Conservation (phyloP, 495 filamentous ascomycete genomes). For the Penicillium robsamsonii region DNA sequence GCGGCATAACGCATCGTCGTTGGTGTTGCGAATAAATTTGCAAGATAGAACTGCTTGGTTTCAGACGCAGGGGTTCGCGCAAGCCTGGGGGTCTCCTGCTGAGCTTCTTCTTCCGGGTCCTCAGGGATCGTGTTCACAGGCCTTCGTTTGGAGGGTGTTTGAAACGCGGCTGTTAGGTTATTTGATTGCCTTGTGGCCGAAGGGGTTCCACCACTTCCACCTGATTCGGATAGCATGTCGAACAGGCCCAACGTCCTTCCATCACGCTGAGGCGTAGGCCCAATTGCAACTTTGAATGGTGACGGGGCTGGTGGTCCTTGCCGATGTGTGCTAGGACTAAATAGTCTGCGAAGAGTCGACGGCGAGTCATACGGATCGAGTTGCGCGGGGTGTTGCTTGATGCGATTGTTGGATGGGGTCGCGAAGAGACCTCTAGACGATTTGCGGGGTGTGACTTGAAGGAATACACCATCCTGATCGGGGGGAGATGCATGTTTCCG, state of each 20-base stretch:
- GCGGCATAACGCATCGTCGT: slow-evolving; percentile 47
- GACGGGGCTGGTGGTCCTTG: slow-evolving; percentile 34
- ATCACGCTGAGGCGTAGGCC: slow-evolving; percentile 89
- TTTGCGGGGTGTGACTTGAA: slow-evolving; percentile 33
- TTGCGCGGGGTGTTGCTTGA: slow-evolving; percentile 43
- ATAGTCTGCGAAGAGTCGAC: slow-evolving; percentile 55
- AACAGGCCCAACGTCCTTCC: slow-evolving; percentile 88
- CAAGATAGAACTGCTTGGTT: slow-evolving; percentile 59
- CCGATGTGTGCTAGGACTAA: slow-evolving; percentile 56
- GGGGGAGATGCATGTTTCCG: slow-evolving; percentile 40
- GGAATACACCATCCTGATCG: slow-evolving; percentile 21
- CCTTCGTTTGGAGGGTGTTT: slow-evolving; percentile 42
- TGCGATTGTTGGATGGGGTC: slow-evolving; percentile 48
- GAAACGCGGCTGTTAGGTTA: slow-evolving; percentile 31
- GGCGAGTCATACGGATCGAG: slow-evolving; percentile 59
- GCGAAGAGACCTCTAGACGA: slow-evolving; percentile 34
- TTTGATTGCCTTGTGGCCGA: slow-evolving; percentile 34
- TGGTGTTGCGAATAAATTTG: slow-evolving; percentile 64
- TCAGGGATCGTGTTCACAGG: slow-evolving; percentile 32
- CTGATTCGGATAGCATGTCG: slow-evolving; percentile 69
- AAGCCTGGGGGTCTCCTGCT: slow-evolving; percentile 36
- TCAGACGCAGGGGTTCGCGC: slow-evolving; percentile 62
- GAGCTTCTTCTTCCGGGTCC: slow-evolving; percentile 32
- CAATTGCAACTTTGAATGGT: slow-evolving; percentile 53
- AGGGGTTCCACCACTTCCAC: slow-evolving; percentile 47